A percentile compares a stretch with the other conserved stretches of the same genome.
phyloP scores from a whole-genome alignment of 306 rosid species.

The Pueraria montana region DNA sequence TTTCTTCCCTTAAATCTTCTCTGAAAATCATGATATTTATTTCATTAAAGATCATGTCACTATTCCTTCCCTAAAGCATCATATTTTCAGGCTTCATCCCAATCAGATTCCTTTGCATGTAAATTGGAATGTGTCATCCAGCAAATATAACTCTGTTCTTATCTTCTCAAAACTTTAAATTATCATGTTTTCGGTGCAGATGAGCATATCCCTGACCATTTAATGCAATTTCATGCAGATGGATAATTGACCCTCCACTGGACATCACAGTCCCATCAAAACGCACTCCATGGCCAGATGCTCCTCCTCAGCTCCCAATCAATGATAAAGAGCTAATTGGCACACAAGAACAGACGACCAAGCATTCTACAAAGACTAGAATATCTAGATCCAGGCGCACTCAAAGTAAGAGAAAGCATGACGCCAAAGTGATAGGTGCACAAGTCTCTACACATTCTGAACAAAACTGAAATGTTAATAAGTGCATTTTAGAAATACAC shows the following conservation, averaged over 20 bases:
- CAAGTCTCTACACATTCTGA: constrained; percentile 68
- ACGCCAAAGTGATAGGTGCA: constrained; percentile 59
- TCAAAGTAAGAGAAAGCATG: constrained; percentile 79
- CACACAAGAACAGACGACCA: constrained; percentile 54
- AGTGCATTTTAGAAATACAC: constrained; percentile 36
- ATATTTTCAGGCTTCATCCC: background rate
- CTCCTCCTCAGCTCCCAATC: constrained; percentile 76
- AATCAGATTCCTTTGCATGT: background rate
- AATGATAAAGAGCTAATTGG: constrained; percentile 46
- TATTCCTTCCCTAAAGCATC: background rate
- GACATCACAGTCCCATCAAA: constrained; percentile 81
- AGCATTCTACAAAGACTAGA: constrained; percentile 67
- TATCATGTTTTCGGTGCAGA: background rate
- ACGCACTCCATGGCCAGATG: constrained; percentile 90
- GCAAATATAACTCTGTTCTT: background rate
- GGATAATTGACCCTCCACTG: constrained; percentile 83
- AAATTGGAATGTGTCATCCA: constrained; percentile 5
- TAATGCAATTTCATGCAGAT: constrained; percentile 58
- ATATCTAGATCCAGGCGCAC: constrained; percentile 68
- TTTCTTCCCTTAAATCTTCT: background rate
- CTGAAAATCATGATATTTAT: background rate
- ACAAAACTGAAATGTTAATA: constrained; percentile 55
- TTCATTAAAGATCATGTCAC: background rate
- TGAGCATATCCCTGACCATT: constrained; percentile 17
- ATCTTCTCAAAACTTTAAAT: background rate